phyloP scores from a whole-genome alignment of 148 eudicot genomes.

The Mesembryanthemum crystallinum region DNA sequence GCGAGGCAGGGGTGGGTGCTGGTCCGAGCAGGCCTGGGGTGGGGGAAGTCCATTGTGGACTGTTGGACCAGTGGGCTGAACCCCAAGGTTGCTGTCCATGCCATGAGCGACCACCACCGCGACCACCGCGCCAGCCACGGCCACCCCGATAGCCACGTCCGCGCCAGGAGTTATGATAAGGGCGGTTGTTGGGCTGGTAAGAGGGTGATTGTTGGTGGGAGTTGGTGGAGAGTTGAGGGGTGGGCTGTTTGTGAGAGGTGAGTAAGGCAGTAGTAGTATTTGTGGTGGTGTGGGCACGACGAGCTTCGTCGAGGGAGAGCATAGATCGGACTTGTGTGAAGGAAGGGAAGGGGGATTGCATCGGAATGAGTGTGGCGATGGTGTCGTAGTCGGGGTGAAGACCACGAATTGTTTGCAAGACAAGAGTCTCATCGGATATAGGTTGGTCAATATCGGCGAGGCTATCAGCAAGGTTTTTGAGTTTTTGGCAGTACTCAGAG shows the following conservation, averaged over 20 bases:
- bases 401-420: neutral
- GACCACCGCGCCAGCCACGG: too few species aligned
- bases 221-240: too few species aligned
- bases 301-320: neutral
- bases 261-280: neutral
- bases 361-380: neutral
- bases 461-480: neutral
- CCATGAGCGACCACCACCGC: too few species aligned
- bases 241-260: neutral
- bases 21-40: too few species aligned
- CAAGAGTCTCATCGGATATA: neutral
- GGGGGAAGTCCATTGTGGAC: too few species aligned
- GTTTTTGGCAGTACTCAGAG: neutral
- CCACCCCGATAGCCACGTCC: too few species aligned
- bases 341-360: neutral
- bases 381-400: neutral
- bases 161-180: too few species aligned
- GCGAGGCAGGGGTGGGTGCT: too few species aligned
- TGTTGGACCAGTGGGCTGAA: too few species aligned
- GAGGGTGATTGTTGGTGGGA: too few species aligned
- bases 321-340: neutral
- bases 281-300: neutral
- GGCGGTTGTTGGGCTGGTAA: too few species aligned
- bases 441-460: neutral
- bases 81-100: too few species aligned